Evolutionary conservation across 352 stramenopile species (phyloP), one percentile per base, ranked within the genome.

Genomic region (Phytopythium montanum): DNA sequence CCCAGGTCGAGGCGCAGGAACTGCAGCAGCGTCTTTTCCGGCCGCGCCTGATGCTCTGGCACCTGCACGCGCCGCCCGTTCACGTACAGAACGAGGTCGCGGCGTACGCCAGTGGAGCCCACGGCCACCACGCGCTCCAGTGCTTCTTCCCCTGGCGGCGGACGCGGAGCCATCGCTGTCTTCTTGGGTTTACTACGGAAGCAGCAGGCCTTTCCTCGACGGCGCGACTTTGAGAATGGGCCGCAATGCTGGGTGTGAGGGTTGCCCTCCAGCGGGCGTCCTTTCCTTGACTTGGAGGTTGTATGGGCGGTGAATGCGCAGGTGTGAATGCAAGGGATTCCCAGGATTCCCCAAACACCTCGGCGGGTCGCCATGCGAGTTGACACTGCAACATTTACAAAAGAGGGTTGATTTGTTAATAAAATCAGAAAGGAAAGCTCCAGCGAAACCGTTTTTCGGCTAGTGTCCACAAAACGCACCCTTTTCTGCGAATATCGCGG

Each of bases 21-120:
- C 68, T 92, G 76, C 58, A 97, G 71, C 33, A 96, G 68, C 54
- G 85, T 97, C 34, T 83, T 75, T 60, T 95, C 79, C 0, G 88
- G 87, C 28, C 75, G 68, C 49, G 81, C 75, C 49, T 89, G 61
- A 13, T 66, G 68, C 62, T 87, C 79, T 16, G 61, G 56, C 36
- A 90, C 60, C 38, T 75, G 50, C 0, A 88, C 55, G 61, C 83
- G 79, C 58, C 71, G 41, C n/a, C 79, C 78, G 66, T 93, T 93
- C 45, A 93, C 76, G 31, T 93, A 94, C 49, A 93, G 61, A 49
- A 93, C 64, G 53, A 93, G 60, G 44, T 87, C 62, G 56, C 59
- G 70, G 28, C 81, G 76, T 41, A 86, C 72, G 8, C 49, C 54
- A 1, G 21, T 8, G 16, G 53, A 8, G 0, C 23, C 36, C 16